A percentile compares a stretch with the other conserved stretches of the same genome.
Conservation (phyloP, 495 filamentous ascomycete species). For the Penicillium lividum region DNA sequence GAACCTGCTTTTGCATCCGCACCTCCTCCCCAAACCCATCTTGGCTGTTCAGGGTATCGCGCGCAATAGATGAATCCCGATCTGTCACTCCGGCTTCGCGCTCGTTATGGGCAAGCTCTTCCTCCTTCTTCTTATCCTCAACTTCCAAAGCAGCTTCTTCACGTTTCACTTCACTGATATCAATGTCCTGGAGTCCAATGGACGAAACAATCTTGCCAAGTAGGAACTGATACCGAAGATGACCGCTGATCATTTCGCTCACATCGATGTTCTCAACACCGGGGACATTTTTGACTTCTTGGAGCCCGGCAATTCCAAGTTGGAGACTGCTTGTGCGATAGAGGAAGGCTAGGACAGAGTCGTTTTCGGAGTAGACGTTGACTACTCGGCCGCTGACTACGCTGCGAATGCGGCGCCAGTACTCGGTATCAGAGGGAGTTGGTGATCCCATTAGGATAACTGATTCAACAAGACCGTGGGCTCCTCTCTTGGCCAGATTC, state of each 20-base stretch:
- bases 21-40: constrained; percentile 38
- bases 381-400: constrained; percentile 73
- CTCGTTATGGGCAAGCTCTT: constrained; percentile 51
- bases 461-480: constrained; percentile 84
- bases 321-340: constrained; percentile 78
- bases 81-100: constrained; percentile 42
- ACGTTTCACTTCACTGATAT: constrained; percentile 54
- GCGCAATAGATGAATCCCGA: constrained; percentile 34
- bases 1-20: constrained; percentile 44
- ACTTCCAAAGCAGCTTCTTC: constrained; percentile 60
- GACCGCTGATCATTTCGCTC: constrained; percentile 70
- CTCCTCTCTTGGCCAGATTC: constrained; percentile 69
- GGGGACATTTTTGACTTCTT: constrained; percentile 62
- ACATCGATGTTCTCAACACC: constrained; percentile 77
- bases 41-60: constrained; percentile 30
- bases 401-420: constrained; percentile 69
- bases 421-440: constrained; percentile 61
- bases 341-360: constrained; percentile 74
- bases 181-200: constrained; percentile 68
- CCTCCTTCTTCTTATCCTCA: constrained; percentile 54
- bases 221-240: constrained; percentile 69
- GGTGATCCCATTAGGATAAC: constrained; percentile 84
- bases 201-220: constrained; percentile 66
- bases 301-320: constrained; percentile 73
- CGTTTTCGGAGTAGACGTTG: constrained; percentile 77